Evolutionary conservation across 1,284 basidiomycete genomes (phyloP).

Genomic region (Neotropicomus parvogracilis): DNA sequence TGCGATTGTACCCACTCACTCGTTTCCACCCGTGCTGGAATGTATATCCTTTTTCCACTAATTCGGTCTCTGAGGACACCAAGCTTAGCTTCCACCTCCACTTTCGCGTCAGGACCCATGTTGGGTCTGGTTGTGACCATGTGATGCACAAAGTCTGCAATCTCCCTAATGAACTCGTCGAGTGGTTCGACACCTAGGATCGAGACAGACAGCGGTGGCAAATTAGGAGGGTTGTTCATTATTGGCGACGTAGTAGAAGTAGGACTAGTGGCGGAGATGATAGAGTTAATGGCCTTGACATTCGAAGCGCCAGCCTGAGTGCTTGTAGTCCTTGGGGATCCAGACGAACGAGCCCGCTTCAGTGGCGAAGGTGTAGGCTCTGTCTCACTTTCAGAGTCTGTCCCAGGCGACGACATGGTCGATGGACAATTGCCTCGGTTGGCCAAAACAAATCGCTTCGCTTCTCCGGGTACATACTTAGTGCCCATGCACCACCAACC

Average conservation of each 20-base stretch:
- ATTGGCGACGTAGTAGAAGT: conserved; percentile 12
- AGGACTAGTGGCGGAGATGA: conserved; percentile 10
- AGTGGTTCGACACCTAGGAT: conserved; percentile 91
- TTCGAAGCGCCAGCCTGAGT: conserved; percentile 19
- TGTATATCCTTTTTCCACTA: conserved; percentile 53
- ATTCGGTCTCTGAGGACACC: conserved; percentile 70
- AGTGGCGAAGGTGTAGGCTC: conserved; percentile 26
- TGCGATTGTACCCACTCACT: conserved; percentile 43
- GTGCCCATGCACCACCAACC: conserved; percentile 49
- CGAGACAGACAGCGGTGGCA: conserved; percentile 78
- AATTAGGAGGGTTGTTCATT: conserved; percentile 27
- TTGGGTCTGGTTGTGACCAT: conserved; percentile 57
- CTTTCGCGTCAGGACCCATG: conserved; percentile 40
- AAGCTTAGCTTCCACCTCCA: conserved; percentile 93
- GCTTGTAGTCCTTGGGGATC: conserved; percentile 16
- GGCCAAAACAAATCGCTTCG: conserved; percentile 1
- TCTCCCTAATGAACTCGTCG: conserved; percentile 89
- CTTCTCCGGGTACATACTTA: conserved; percentile 12
- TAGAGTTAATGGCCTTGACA: conserved; percentile 18
- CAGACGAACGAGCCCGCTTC: conserved; percentile 29
- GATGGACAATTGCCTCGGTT: conserved; percentile 7
- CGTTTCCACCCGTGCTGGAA: conserved; percentile 84
- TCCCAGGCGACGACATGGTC: conserved; percentile 32
- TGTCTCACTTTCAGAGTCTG: conserved; percentile 32
- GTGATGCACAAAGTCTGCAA: conserved; percentile 88